These are phyloP conservation scores for Oxytropis ochrocephala DNA, from an alignment of 306 rosid species.

Conservation along the genomic window DNA sequence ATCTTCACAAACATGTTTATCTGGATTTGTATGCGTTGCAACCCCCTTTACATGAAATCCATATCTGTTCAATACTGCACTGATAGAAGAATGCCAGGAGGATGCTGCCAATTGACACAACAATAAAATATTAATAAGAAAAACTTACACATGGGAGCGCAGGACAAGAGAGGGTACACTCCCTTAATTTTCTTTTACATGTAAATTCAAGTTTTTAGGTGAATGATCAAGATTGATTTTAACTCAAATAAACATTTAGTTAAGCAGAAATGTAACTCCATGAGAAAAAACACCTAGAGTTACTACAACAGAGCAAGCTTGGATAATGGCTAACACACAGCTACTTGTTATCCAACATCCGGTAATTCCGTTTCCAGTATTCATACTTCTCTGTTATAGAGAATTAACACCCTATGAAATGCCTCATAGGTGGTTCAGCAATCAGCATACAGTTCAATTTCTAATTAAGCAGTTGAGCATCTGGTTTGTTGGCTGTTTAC, in stretches of 20 bases:
- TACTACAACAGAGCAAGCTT: too few relatives aligned
- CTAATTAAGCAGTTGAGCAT: not conserved
- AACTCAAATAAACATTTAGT: not conserved
- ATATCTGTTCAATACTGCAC: conserved; percentile 27
- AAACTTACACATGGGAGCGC: not conserved
- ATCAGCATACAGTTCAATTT: not conserved
- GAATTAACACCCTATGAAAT: not conserved
- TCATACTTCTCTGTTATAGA: too few relatives aligned
- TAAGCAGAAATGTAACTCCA: not conserved
- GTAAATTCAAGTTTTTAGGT: not conserved
- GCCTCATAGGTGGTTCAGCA: not conserved
- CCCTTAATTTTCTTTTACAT: not conserved
- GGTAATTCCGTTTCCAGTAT: too few relatives aligned
- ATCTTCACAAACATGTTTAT: conserved; percentile 31
- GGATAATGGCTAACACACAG: too few relatives aligned
- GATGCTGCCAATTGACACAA: conserved; percentile 42
- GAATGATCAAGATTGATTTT: not conserved
- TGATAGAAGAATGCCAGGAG: conserved; percentile 34
- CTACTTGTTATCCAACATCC: too few relatives aligned
- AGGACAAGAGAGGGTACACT: not conserved
- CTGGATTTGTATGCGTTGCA: conserved; percentile 32
- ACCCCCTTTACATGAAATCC: conserved; percentile 32
- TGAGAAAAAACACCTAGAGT: too few relatives aligned
- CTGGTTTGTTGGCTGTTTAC: not conserved
- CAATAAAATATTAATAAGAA: not conserved